phyloP scores from a whole-genome alignment of 2,329 filamentous ascomycete species.

The Trichophyton mentagrophytes region DNA sequence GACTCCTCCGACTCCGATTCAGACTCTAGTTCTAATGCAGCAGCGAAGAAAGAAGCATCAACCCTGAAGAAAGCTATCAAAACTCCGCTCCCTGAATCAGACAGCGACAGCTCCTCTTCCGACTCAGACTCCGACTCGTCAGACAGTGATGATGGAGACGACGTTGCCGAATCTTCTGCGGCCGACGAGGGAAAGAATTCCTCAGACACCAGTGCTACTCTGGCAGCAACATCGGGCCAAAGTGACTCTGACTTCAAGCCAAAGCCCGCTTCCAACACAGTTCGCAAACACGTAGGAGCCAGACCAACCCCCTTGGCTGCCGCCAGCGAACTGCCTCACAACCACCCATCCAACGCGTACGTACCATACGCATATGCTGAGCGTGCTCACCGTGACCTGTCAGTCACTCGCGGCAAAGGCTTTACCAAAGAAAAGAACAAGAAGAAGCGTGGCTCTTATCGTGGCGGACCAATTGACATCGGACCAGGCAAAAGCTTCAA shows the following conservation, averaged over 20 bases:
- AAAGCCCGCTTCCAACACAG: slow-evolving; percentile 16
- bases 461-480: slow-evolving; percentile 78
- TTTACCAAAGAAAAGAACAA: slow-evolving; percentile 99
- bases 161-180: slow-evolving; percentile 15
- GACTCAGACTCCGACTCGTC: slow-evolving; percentile 12
- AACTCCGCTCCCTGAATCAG: slow-evolving; percentile 25
- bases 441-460: slow-evolving; percentile 83
- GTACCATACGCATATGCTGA: slow-evolving; percentile 78
- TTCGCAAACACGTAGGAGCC: slow-evolving; percentile 36
- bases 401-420: slow-evolving; percentile 84
- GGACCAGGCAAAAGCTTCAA: slow-evolving; percentile 73
- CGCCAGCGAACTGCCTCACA: slow-evolving; percentile 54
- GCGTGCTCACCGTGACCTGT: slow-evolving; percentile 73
- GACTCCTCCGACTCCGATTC: slow-evolving; percentile 31
- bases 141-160: slow-evolving; percentile 15
- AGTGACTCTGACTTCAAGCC: slow-evolving; percentile 14
- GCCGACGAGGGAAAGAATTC: slow-evolving; percentile 15
- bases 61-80: slow-evolving; percentile 24
- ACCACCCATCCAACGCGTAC: slow-evolving; percentile 69
- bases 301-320: slow-evolving; percentile 64
- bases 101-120: slow-evolving; percentile 14
- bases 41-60: slow-evolving; percentile 30
- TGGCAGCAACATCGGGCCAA: slow-evolving; percentile 18
- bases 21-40: slow-evolving; percentile 2
- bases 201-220: slow-evolving; percentile 22